Conservation (phyloP, 163 green algal species). For the Trebouxia gelatinosa region DNA sequence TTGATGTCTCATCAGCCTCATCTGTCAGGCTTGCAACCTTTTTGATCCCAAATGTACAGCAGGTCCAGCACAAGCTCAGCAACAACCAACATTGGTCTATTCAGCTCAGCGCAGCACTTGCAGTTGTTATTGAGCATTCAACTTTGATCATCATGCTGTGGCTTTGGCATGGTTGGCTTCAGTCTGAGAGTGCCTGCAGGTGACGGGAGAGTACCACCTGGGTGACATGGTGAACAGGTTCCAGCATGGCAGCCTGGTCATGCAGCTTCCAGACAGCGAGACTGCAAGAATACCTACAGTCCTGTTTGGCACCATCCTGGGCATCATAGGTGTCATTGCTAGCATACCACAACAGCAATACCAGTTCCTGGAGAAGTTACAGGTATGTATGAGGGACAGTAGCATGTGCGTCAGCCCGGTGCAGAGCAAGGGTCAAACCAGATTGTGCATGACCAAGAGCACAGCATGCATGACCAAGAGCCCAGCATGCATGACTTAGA, state of each 20-base stretch:
- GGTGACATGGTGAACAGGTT: constrained; percentile 95
- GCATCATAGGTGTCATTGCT: constrained; percentile 88
- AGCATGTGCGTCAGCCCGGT: too few species aligned
- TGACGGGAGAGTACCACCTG: constrained; percentile 85
- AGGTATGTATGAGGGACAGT: constrained; percentile 44
- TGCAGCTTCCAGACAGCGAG: constrained; percentile 86
- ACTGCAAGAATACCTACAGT: constrained; percentile 67
- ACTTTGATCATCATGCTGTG: too few species aligned
- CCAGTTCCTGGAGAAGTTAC: constrained; percentile 71
- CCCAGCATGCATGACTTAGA: too few species aligned
- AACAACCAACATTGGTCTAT: too few species aligned
- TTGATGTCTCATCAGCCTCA: neutral
- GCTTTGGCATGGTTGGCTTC: too few species aligned
- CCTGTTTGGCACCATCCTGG: constrained; percentile 88
- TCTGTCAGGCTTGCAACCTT: neutral
- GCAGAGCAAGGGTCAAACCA: neutral
- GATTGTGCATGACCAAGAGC: neutral
- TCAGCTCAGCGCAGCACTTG: too few species aligned
- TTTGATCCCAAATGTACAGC: neutral
- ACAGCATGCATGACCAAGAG: too few species aligned
- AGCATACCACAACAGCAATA: constrained; percentile 74
- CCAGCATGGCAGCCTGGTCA: constrained; percentile 87
- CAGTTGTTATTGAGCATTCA: too few species aligned
- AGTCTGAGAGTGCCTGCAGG: constrained; percentile 38
- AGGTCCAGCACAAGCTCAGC: too few species aligned